Conservation (phyloP, 1,284 basidiomycete genomes). For the Ceraceosorus bombacis region DNA sequence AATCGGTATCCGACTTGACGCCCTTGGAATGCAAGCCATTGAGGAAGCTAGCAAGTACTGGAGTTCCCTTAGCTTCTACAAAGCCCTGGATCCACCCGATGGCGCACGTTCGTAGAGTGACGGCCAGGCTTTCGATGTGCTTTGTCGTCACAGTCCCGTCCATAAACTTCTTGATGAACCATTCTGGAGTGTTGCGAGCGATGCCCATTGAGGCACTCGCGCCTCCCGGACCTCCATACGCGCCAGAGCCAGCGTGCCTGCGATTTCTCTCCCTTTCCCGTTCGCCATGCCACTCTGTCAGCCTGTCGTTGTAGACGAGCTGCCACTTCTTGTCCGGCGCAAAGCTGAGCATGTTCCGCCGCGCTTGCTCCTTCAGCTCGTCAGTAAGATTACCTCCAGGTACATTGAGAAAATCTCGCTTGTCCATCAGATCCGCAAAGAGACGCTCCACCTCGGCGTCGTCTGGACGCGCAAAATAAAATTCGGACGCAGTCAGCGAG, state of each 20-base stretch:
- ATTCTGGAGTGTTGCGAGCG: conserved; percentile 49
- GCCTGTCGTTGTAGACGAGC: conserved; percentile 76
- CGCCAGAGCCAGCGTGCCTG: conserved; percentile 51
- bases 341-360: conserved; percentile 40
- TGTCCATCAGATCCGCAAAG: conserved; percentile 46
- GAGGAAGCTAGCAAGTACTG: conserved; percentile 67
- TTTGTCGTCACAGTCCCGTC: conserved; percentile 74
- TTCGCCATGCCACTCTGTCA: conserved; percentile 63
- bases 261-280: conserved; percentile 34
- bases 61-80: conserved; percentile 63
- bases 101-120: conserved; percentile 61
- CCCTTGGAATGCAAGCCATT: conserved; percentile 38
- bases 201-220: conserved; percentile 49
- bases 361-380: conserved; percentile 31
- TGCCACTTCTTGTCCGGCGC: conserved; percentile 76
- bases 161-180: conserved; percentile 80
- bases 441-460: conserved; percentile 43
- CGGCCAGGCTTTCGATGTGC: conserved; percentile 67
- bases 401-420: conserved; percentile 40
- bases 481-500: conserved; percentile 24
- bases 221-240: conserved; percentile 56
- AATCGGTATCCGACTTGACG: conserved; percentile 56
- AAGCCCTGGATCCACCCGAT: conserved; percentile 48
- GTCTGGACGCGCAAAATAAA: conserved; percentile 28
- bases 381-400: conserved; percentile 39